Percentiles rank a stretch among this genome's conserved stretches.
Evolutionary conservation across 2,329 filamentous ascomycete species (phyloP).

Genomic region (Penicillium freii): DNA sequence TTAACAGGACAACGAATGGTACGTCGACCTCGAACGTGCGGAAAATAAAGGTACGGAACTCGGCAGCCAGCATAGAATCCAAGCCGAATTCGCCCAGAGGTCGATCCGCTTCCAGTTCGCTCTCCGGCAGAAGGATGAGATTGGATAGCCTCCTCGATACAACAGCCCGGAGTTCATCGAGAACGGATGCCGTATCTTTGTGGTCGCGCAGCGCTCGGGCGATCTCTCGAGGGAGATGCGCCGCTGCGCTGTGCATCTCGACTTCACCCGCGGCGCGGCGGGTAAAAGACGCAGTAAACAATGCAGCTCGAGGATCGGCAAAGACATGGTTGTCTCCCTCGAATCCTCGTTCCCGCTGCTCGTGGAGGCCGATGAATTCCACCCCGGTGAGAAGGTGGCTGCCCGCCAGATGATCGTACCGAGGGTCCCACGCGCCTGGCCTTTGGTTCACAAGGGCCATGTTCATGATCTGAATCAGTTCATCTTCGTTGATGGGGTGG

Average conservation of each 20-base stretch:
- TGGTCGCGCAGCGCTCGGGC: neutral
- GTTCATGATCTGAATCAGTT: conserved; percentile 28
- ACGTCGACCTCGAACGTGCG: conserved; percentile 19
- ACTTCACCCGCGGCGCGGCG: neutral
- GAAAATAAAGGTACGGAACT: conserved; percentile 25
- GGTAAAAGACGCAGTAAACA: neutral
- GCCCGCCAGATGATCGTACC: neutral
- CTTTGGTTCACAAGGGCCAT: neutral
- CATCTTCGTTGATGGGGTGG: conserved; percentile 34
- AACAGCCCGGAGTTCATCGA: neutral
- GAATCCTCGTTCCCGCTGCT: conserved; percentile 5
- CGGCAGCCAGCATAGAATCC: conserved; percentile 29
- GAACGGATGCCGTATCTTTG: neutral
- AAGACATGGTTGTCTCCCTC: conserved; percentile 5
- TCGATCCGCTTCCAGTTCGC: neutral
- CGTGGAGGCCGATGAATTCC: neutral
- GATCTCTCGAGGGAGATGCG: neutral
- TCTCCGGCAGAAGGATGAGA: neutral
- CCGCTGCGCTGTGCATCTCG: neutral
- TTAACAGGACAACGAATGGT: conserved; percentile 9
- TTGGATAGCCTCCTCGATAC: neutral
- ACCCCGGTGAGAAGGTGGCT: conserved; percentile 9
- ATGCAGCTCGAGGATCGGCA: conserved; percentile 3
- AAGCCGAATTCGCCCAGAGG: conserved; percentile 18
- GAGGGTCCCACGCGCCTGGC: neutral